Base-by-base conservation (phyloP, 495 filamentous ascomycete genomes). In the Neurospora africana region DNA sequence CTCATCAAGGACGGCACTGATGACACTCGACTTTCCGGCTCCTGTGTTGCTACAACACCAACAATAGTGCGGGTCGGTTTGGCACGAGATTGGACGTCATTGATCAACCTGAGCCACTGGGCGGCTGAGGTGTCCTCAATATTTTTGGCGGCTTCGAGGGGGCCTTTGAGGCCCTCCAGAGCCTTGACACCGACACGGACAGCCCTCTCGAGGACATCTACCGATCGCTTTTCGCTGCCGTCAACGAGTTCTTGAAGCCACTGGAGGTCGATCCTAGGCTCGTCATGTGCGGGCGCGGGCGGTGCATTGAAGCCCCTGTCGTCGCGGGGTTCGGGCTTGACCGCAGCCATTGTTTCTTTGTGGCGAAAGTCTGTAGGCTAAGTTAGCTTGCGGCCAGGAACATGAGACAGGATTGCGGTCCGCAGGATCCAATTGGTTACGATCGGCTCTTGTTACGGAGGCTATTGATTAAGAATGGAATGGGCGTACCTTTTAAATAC, bases 1-100 rank as follows among this genome's bases (percentile, higher is more conserved):
- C 68, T 90, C 85, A 27, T 89, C 87, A 21, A 88, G 79, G 10
- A 90, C 77, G 2, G 86, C 86, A 75, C 87, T 89, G 71, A 90
- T 89, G 11, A 89, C 79, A 4, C 86, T 88, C 4, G 84, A 86
- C 73, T 90, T 90, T 6, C 88, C 88, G 35, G 85, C 84, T 7
- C 88, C 87, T 0, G 88, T 89, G 69, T 84, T 87, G 21, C 88
- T 8, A 89, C 83, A n/a, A 90, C 86, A 40, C 86, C 87, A 27
- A 90, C 81, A 19, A 89, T 81, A 10, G 85, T 85, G 47, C 79
- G 83, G 1, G 74, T 74, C 7, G 80, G 76, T 65, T 72, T 75
- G 5, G 75, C 71, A 33, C 72, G 74, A 23, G 71, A 58, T 37
- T 76, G 58, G 8, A 84, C 71, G 0, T 78, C 74, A 13, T 78